Evolutionary conservation across 805 yeast genomes (phyloP).

Genomic region (Debaryomyces castellii): DNA sequence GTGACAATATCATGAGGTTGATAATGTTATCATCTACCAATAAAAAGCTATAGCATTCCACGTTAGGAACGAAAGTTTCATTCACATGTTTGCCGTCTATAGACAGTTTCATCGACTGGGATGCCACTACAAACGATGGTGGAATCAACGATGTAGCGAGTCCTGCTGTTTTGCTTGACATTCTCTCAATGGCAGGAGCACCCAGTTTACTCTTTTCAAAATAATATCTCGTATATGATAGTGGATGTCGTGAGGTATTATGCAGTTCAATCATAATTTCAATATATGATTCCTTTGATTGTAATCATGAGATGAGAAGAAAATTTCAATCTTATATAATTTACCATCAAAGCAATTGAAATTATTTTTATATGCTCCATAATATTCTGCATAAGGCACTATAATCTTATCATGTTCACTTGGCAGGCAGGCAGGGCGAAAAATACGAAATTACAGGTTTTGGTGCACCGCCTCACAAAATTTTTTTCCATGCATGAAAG

Average conservation of each 20-base stretch:
- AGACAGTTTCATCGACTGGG: background rate
- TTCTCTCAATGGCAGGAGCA: background rate
- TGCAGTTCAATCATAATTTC: background rate
- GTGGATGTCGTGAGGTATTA: background rate
- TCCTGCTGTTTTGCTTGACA: background rate
- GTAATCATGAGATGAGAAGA: background rate
- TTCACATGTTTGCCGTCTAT: background rate
- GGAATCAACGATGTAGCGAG: background rate
- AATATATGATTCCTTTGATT: background rate
- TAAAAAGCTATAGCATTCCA: constrained; percentile 15
- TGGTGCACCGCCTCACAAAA: background rate
- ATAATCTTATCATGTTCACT: background rate
- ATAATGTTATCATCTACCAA: constrained; percentile 44
- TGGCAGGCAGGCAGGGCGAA: background rate
- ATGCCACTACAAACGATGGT: background rate
- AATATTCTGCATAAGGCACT: background rate
- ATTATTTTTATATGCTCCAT: background rate
- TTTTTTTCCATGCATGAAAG: background rate
- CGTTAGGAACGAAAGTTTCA: background rate
- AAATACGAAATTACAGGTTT: background rate
- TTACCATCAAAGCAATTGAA: background rate
- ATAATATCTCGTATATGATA: background rate
- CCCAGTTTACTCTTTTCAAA: background rate
- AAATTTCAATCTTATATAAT: background rate
- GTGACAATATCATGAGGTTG: constrained; percentile 35